A percentile compares a stretch with the other conserved stretches of the same genome.
Evolutionary conservation across 441 rosid genomes (phyloP).

Genomic region (Bruguiera hainesii): DNA sequence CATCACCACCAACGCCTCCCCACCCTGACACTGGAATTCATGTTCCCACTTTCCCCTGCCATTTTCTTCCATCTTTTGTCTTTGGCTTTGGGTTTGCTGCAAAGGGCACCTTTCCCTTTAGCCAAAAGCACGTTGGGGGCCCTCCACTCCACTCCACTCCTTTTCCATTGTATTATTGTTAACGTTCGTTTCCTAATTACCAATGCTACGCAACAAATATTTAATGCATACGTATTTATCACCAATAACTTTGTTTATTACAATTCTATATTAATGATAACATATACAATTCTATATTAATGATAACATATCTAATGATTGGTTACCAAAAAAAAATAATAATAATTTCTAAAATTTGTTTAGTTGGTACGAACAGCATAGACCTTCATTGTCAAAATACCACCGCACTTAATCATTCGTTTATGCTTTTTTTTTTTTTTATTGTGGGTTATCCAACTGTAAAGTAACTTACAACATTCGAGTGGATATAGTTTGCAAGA

Average conservation of each 20-base stretch:
- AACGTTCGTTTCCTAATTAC: background rate
- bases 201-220: background rate
- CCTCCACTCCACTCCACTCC: slow-evolving; percentile 7
- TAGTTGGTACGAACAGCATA: too few relatives aligned
- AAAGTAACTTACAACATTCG: slow-evolving; percentile 39
- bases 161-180: slow-evolving; percentile 11
- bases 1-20: background rate
- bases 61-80: background rate
- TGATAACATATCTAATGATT: too few relatives aligned
- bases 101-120: slow-evolving; percentile 17
- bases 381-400: too few relatives aligned
- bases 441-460: slow-evolving; percentile 38
- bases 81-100: slow-evolving; percentile 6
- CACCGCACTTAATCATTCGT: background rate
- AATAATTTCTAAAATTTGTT: too few relatives aligned
- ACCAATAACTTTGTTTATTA: background rate
- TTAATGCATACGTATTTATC: background rate
- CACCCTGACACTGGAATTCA: slow-evolving; percentile 2
- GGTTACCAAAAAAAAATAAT: too few relatives aligned
- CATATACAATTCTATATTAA: too few relatives aligned
- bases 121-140: slow-evolving; percentile 43
- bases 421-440: background rate
- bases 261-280: too few relatives aligned
- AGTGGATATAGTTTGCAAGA: slow-evolving; percentile 34
- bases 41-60: background rate